Percentiles rank a stretch among this genome's conserved stretches.
Evolutionary conservation across 140 eudicot species (phyloP).

Genomic region (Senecio squalidus): DNA sequence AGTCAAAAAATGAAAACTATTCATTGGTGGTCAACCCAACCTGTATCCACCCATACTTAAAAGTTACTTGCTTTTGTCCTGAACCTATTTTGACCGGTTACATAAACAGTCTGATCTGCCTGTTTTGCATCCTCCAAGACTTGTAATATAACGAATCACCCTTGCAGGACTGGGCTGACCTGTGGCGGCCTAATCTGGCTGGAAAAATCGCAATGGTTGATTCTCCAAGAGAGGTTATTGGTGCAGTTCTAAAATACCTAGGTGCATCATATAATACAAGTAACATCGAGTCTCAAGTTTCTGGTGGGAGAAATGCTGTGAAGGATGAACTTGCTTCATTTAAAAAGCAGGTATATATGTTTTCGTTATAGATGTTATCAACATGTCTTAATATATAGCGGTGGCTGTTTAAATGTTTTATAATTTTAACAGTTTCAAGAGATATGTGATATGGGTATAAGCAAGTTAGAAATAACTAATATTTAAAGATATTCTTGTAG

Average conservation of each 20-base stretch:
- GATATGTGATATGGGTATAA: not conserved
- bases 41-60: not conserved
- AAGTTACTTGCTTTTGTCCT: not conserved
- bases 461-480: too few relatives aligned
- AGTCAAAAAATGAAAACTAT: too few relatives aligned
- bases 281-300: slow-evolving; percentile 57
- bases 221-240: slow-evolving; percentile 89
- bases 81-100: not conserved
- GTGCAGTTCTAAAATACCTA: slow-evolving; percentile 77
- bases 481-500: slow-evolving; percentile 32
- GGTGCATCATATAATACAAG: slow-evolving; percentile 88
- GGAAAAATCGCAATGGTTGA: slow-evolving; percentile 92
- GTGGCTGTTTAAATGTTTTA: too few relatives aligned
- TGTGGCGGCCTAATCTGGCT: slow-evolving; percentile 92
- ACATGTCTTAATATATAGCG: not conserved
- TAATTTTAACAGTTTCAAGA: not conserved
- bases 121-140: not conserved
- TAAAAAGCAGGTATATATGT: slow-evolving; percentile 55
- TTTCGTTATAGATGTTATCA: not conserved
- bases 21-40: not conserved
- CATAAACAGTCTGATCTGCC: not conserved
- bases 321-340: slow-evolving; percentile 54
- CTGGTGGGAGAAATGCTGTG: slow-evolving; percentile 79
- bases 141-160: not conserved
- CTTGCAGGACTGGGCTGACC: slow-evolving; percentile 93